These are phyloP conservation scores for Delitschia confertaspora DNA, from an alignment of 495 filamentous ascomycete species.

Conservation along the genomic window DNA sequence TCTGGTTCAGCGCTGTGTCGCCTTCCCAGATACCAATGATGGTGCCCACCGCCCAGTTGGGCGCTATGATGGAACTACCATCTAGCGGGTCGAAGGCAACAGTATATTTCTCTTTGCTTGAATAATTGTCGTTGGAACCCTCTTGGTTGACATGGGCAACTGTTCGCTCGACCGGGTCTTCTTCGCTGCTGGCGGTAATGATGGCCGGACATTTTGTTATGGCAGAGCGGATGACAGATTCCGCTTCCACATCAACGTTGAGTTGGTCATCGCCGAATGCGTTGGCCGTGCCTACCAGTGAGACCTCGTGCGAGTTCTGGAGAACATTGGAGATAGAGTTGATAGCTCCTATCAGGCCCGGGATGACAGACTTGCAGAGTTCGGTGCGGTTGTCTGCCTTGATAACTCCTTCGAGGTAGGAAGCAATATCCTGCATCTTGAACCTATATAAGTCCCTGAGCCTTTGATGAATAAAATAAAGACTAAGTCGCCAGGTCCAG, in stretches of 20 bases:
- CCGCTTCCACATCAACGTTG: constrained; percentile 47
- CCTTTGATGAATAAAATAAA: not conserved
- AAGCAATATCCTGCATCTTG: no score
- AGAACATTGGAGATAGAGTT: constrained; percentile 33
- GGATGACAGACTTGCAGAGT: constrained; percentile 35
- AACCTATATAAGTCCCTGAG: no score
- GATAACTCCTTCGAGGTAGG: constrained; percentile 8
- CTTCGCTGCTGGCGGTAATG: constrained; percentile 43
- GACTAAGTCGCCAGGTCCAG: no score
- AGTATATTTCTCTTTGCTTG: constrained; percentile 45
- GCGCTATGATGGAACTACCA: constrained; percentile 45
- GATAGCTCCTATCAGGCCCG: constrained; percentile 36
- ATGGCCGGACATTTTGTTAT: constrained; percentile 38
- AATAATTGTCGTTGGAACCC: no score
- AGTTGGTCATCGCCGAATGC: constrained; percentile 47
- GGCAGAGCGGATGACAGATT: constrained; percentile 38
- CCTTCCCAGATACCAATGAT: constrained; percentile 47
- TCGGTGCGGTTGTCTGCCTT: not conserved
- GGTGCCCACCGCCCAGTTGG: constrained; percentile 48
- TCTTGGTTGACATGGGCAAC: constrained; percentile 1
- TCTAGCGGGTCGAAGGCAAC: constrained; percentile 50
- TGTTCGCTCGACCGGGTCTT: constrained; percentile 41
- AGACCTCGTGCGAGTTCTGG: constrained; percentile 36
- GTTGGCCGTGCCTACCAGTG: constrained; percentile 41
- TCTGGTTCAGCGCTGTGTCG: constrained; percentile 34